Percentiles rank a stretch among this genome's conserved stretches.
Conservation (phyloP, 2,329 filamentous ascomycete species). For the Trichoderma lentiforme region DNA sequence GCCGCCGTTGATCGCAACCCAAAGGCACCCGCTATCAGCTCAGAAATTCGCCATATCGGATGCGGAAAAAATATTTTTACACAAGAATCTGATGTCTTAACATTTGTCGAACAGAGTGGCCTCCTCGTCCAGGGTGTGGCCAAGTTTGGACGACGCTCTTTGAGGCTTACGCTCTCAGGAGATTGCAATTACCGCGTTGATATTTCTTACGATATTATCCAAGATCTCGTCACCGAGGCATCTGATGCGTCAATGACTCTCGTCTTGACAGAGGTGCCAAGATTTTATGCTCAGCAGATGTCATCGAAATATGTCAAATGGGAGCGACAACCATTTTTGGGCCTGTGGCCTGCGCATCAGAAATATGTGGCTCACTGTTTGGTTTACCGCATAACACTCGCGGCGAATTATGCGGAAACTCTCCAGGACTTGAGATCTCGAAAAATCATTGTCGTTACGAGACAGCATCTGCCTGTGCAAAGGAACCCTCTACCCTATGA, state of each 20-base stretch:
- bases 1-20: conserved; percentile 12
- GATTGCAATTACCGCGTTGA: conserved; percentile 37
- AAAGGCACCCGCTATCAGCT: conserved; percentile 23
- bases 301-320: conserved; percentile 14
- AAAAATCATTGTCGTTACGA: conserved; percentile 27
- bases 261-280: conserved; percentile 50
- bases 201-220: conserved; percentile 47
- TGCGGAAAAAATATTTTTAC: conserved; percentile 50
- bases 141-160: conserved; percentile 41
- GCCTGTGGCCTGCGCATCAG: conserved; percentile 28
- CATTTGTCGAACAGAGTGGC: conserved; percentile 43
- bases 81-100: conserved; percentile 29
- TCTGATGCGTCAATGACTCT: conserved; percentile 42
- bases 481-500: conserved; percentile 2
- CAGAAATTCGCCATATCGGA: conserved; percentile 27
- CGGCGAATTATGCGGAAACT: neutral
- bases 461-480: conserved; percentile 23
- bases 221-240: conserved; percentile 42
- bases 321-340: conserved; percentile 32
- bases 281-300: conserved; percentile 38
- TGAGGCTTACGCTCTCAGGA: conserved; percentile 38
- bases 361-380: conserved; percentile 40
- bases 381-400: conserved; percentile 40
- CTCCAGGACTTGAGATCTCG: conserved; percentile 24
- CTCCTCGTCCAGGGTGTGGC: conserved; percentile 24